Conservation (phyloP, 2,329 filamentous ascomycete genomes). For the Aspergillus tubingensis region DNA sequence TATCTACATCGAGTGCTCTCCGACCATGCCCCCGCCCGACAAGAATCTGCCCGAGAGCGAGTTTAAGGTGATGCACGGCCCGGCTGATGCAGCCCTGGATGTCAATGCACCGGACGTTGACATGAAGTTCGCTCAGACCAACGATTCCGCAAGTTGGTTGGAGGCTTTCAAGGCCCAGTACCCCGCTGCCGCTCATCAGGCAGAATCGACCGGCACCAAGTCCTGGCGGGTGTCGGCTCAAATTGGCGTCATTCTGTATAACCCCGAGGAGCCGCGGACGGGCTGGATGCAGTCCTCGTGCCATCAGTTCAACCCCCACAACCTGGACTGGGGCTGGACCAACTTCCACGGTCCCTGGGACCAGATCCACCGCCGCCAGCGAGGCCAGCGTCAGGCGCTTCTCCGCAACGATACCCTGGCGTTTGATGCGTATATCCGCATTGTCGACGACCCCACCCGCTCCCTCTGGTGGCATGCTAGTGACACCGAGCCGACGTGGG, state of each 20-base stretch:
- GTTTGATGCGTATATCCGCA: slow-evolving; percentile 63
- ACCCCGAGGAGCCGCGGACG: slow-evolving; percentile 62
- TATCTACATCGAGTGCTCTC: slow-evolving; percentile 64
- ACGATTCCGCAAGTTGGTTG: slow-evolving; percentile 32
- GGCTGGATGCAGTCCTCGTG: slow-evolving; percentile 58
- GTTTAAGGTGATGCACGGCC: slow-evolving; percentile 44
- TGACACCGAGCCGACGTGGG: slow-evolving; percentile 56
- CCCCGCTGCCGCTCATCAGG: slow-evolving; percentile 14
- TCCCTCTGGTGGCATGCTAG: slow-evolving; percentile 63
- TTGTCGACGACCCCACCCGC: slow-evolving; percentile 61
- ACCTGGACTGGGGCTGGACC: slow-evolving; percentile 65
- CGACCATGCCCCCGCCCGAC: slow-evolving; percentile 46
- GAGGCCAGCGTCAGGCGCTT: slow-evolving; percentile 59
- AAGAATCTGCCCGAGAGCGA: slow-evolving; percentile 40
- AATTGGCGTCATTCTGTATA: slow-evolving; percentile 63
- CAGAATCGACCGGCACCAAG: slow-evolving; percentile 17
- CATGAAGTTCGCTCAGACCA: slow-evolving; percentile 31
- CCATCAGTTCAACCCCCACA: slow-evolving; percentile 61
- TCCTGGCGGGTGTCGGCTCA: slow-evolving; percentile 59
- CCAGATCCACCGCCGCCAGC: slow-evolving; percentile 59
- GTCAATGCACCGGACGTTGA: slow-evolving; percentile 33
- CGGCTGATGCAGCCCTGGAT: slow-evolving; percentile 38
- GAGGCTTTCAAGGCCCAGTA: slow-evolving; percentile 35
- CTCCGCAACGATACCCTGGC: slow-evolving; percentile 63
- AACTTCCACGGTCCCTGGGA: slow-evolving; percentile 62